Evolutionary conservation across 108 stramenopile species (phyloP), one percentile per base, ranked within the genome.

Genomic region (Nitzschia sp.): DNA sequence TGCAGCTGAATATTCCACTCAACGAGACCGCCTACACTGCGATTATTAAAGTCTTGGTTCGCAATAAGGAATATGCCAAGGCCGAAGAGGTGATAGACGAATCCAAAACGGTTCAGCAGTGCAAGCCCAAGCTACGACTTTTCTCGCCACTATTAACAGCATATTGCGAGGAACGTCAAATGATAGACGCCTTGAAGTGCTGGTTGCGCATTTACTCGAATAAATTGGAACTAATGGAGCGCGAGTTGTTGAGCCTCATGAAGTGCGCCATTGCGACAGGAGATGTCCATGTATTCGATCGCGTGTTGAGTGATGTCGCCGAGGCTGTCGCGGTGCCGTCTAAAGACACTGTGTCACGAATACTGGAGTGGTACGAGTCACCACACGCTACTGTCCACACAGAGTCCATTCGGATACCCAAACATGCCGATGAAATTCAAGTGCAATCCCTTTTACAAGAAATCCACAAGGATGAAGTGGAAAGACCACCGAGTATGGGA

Each of bases 21-120:
- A 92, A 75, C 25, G 93, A 94, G 72, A 84, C 83, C 17, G 88
- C 90, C 36, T 94, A 82, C 48, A 84, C 89, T 21, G 90, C 93
- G 17, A 66, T 94, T 47, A 76, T 94, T 27, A 91, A 91, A 44
- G 63, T 94, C 0, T 48, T 86, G 29, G 79, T 79, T 3, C 79
- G 79, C 65, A 73, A 55, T 19, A 63, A 79, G 22, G 79, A 91
- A 35, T 73, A 73, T 28, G 58, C 57, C 0, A 60, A 61, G 21
- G 93, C 93, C 2, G 72, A 78, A 58, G 50, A 72, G 35, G 71
- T 85, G 15, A 53, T 91, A 23, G 13, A 64, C 15, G 82, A 94
- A 71, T 87, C 93, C 0, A 89, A 91, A 65, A 8, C 19, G 0
- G 66, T 68, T 48, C 79, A 80, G 28, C 90, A 92, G 36, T 91